Percentiles rank a stretch among this genome's conserved stretches.
These are phyloP conservation scores for Sporisorium exsertum DNA, from an alignment of 1,284 basidiomycete genomes.

Conservation along the genomic window DNA sequence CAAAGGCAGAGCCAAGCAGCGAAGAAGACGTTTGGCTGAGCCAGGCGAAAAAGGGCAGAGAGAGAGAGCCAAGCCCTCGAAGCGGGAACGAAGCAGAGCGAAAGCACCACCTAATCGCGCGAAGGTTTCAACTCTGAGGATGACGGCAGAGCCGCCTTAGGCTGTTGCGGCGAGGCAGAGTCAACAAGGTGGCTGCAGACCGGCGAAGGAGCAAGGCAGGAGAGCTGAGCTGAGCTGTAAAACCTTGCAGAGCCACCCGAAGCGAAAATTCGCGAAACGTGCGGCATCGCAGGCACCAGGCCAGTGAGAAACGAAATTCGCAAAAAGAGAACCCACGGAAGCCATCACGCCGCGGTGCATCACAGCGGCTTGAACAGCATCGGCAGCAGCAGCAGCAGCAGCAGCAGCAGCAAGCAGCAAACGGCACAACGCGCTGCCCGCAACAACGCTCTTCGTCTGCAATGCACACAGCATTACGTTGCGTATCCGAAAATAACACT, in stretches of 20 bases:
- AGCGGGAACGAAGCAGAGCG: constrained; percentile 6
- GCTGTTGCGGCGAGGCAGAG: no score
- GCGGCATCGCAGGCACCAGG: constrained; percentile 4
- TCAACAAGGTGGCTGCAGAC: not conserved
- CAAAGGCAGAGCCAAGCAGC: not conserved
- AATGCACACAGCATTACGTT: not conserved
- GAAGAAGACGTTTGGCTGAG: constrained; percentile 1
- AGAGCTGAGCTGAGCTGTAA: constrained; percentile 5
- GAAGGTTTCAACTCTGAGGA: constrained; percentile 3
- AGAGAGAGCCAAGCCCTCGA: not conserved
- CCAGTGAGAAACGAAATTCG: constrained; percentile 1
- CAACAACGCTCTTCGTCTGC: no score
- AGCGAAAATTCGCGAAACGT: constrained; percentile 1
- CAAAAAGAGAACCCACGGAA: not conserved
- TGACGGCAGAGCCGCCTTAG: constrained; percentile 3
- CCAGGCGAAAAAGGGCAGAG: not conserved
- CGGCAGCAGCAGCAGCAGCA: not conserved
- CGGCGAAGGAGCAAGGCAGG: not conserved
- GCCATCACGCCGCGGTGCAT: constrained; percentile 5
- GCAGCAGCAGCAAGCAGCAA: not conserved
- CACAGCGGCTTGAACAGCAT: no score
- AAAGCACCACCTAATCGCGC: not conserved
- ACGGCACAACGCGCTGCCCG: not conserved
- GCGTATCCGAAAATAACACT: not conserved
- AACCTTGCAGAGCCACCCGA: not conserved